These are phyloP conservation scores for Cubamyces lactineus DNA, from an alignment of 768 basidiomycete genomes.

Conservation along the genomic window DNA sequence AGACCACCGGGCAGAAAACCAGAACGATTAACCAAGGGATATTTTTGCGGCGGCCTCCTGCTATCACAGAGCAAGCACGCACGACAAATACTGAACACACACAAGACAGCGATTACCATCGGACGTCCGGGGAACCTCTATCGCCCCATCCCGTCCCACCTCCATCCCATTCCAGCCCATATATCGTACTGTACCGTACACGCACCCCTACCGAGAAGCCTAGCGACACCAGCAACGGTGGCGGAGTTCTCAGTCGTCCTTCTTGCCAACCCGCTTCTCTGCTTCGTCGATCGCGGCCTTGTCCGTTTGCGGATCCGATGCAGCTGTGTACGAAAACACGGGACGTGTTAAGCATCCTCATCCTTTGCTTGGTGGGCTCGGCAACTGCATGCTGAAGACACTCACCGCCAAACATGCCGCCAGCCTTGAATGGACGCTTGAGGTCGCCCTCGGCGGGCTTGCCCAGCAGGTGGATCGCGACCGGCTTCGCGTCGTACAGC, in stretches of 20 bases:
- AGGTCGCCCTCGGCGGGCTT: constrained; percentile 83
- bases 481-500: constrained; percentile 82
- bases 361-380: too few species aligned
- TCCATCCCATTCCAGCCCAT: neutral
- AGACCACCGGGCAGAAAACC: neutral
- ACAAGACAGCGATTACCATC: neutral
- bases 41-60: constrained; percentile 12
- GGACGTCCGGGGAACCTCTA: neutral
- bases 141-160: neutral
- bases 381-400: too few species aligned
- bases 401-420: constrained; percentile 74
- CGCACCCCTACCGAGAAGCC: neutral
- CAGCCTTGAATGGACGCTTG: constrained; percentile 85
- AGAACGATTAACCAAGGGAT: constrained; percentile 14
- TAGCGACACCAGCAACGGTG: neutral
- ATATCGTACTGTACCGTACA: constrained; percentile 18
- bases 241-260: constrained; percentile 67
- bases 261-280: constrained; percentile 79
- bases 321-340: constrained; percentile 35
- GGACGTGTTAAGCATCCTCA: neutral
- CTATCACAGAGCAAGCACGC: neutral
- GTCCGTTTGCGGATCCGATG: constrained; percentile 80
- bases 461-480: constrained; percentile 82
- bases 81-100: constrained; percentile 5
- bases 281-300: constrained; percentile 86